These are phyloP conservation scores for Russula earlei DNA, from an alignment of 768 basidiomycete species.

Conservation along the genomic window DNA sequence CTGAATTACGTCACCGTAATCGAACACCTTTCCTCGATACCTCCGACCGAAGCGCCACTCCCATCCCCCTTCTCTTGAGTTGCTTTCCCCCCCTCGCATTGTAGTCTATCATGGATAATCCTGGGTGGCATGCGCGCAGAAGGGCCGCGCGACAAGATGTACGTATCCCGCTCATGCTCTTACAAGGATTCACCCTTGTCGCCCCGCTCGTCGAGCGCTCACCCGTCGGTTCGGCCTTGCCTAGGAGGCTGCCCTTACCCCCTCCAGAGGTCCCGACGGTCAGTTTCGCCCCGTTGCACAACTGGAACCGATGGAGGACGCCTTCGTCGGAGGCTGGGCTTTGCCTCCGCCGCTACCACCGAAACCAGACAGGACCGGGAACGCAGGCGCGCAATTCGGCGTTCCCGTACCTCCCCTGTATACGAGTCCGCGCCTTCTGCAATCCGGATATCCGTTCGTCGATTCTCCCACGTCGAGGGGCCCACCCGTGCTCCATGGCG, in stretches of 20 bases:
- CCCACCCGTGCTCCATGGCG: slow-evolving; percentile 5
- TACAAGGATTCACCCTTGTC: too few relatives aligned
- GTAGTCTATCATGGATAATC: slow-evolving; percentile 48
- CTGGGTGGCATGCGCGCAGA: slow-evolving; percentile 67
- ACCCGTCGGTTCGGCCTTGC: slow-evolving; percentile 19
- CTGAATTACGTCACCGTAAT: too few relatives aligned
- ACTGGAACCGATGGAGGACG: slow-evolving; percentile 50
- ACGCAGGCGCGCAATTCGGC: not conserved
- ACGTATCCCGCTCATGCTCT: not conserved
- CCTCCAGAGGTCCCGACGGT: slow-evolving; percentile 40
- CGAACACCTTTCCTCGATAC: too few relatives aligned
- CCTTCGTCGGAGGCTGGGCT: slow-evolving; percentile 49
- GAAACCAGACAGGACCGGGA: slow-evolving; percentile 37
- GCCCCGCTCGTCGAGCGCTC: too few relatives aligned
- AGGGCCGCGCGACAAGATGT: slow-evolving; percentile 46
- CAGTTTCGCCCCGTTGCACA: slow-evolving; percentile 47
- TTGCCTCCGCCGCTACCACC: slow-evolving; percentile 24
- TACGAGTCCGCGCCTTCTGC: slow-evolving; percentile 6
- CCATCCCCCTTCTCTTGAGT: not conserved
- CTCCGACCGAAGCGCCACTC: too few relatives aligned
- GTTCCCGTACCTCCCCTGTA: not conserved
- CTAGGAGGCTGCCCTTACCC: slow-evolving; percentile 20
- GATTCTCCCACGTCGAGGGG: not conserved
- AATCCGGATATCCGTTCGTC: slow-evolving; percentile 8
- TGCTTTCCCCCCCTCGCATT: too few relatives aligned